Base-by-base conservation (phyloP, 306 rosid genomes). In the Sechiopsis laciniata region DNA sequence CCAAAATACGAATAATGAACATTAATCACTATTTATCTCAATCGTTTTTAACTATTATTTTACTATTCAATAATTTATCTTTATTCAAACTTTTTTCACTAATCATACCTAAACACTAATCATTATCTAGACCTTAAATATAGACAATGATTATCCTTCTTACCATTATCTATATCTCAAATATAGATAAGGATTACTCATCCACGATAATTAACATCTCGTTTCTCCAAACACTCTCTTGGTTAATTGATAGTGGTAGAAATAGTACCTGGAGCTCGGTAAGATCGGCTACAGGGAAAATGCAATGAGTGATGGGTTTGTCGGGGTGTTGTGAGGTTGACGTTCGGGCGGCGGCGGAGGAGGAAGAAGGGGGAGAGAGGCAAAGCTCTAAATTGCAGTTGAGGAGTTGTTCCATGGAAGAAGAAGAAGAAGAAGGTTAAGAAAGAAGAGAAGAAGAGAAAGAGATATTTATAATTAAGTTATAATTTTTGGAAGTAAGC, bases 341-440 rank as follows among this genome's bases (percentile, higher is more conserved):
- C 1, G 46, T 32, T 32, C 21, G 7, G 3, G 2, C 7, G 20
- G 52, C 0, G 7, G 21, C 48, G 69, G 60, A 0, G 70, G 73
- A 5, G 57, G 55, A 6, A 0, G 72, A 66, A 20, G 56, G 72
- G 0, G 72, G 73, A 48, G 73, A 48, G n/a, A 68, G 56, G 15
- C 56, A 46, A 8, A 68, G 73, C 15, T 68, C 73, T 40, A 68
- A 48, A 17, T 68, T 68, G 40, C 19, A 68, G 40, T 68, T 20
- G 40, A 20, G 35, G 72, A 22, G 29, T 26, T 26, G 15, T 8
- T 64, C 53, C 73, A 68, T 46, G 0, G 16, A 24, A 19, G 5
- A 0, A 2, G 10, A 9, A 50, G 15, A 42, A 66, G 51, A 32
- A 13, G 46, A 26, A 29, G 42, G 58, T 55, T 51, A 51, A 51